Evolutionary conservation across 768 basidiomycete species (phyloP).

Genomic region (Hortiboletus campestris): DNA sequence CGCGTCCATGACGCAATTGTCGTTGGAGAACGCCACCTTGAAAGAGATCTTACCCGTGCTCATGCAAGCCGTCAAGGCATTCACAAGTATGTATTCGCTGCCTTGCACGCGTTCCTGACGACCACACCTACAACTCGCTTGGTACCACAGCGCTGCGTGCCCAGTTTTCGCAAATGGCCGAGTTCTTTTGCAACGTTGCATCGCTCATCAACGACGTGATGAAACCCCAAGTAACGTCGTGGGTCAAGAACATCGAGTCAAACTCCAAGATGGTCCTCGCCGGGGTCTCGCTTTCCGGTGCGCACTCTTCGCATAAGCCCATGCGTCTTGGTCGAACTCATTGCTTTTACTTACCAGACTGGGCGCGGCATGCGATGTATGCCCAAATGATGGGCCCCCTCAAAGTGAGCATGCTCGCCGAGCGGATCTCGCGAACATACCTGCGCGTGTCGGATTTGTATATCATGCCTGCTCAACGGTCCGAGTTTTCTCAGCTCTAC

Average conservation of each 20-base stretch:
- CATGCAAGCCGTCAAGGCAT: conserved; percentile 17
- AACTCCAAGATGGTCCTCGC: conserved; percentile 18
- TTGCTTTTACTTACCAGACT: conserved; percentile 3
- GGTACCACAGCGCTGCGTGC: conserved; percentile 10
- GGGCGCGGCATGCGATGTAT: conserved; percentile 19
- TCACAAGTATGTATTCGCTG: conserved; percentile 6
- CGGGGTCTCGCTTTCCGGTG: conserved; percentile 17
- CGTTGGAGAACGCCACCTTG: conserved; percentile 19
- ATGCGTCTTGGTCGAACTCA: not conserved
- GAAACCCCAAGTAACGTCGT: conserved; percentile 17
- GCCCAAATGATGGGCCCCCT: conserved; percentile 23
- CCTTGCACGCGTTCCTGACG: not conserved
- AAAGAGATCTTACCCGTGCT: conserved; percentile 18
- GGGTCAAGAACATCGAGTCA: conserved; percentile 13
- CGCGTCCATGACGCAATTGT: conserved; percentile 15
- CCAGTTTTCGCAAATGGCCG: conserved; percentile 19
- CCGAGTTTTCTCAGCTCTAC: not conserved
- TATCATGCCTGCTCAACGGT: conserved; percentile 24
- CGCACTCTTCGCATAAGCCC: no score
- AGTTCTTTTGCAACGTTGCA: conserved; percentile 16
- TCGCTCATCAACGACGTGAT: conserved; percentile 23
- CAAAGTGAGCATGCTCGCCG: conserved; percentile 23
- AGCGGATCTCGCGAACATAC: conserved; percentile 19
- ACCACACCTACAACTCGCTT: not conserved
- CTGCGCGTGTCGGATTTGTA: conserved; percentile 19